Evolutionary conservation across 2,329 filamentous ascomycete genomes (phyloP), one percentile per base, ranked within the genome.

Genomic region (Spiromastix sp.): DNA sequence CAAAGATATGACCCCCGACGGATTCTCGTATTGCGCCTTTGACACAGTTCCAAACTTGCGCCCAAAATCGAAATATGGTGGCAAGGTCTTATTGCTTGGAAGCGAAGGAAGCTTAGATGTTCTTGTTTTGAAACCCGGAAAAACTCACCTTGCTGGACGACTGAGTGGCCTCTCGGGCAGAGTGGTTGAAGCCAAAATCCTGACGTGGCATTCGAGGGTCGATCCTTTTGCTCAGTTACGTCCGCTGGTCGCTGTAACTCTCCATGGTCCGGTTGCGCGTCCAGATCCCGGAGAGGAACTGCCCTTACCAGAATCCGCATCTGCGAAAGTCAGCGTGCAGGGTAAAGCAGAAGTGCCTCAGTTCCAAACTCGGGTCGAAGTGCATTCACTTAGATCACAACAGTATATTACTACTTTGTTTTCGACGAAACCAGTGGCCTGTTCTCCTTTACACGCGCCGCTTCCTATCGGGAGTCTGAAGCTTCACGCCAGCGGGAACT

Each of bases 351-450:
- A 56, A 4, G 34, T 44, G 1, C 43, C 42, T 12, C 51, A 48
- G 30, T 93, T 89, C 50, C 86, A 93, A 57, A 95, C 87, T 0
- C 80, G 81, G 0, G 85, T 94, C 4, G 85, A 95, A 47, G 67
- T 96, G 0, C 93, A 89, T 57, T 95, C 87, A 1, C 64, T 96
- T 40, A 77, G 74, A 47, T 83, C 79, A n/a, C 79, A 78, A 48
- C 70, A 74, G 42, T 73, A 75, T 37, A 61, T 95, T 36, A 73
- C 79, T 17, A 81, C 83, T 1, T 65, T 96, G 6, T 78, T 93
- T 41, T 73, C 78, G 48, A 77, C 80, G 72, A 82, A 32, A 68
- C 75, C 52, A 65, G 76, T 36, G 63, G 74, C 30, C 58, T 83
- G 48, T 67, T 75, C 57, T 4, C 61, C 79, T 15, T 81, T 84